These are phyloP conservation scores for Populus trichocarpa DNA, from an alignment of 441 rosid genomes.

Conservation along the genomic window DNA sequence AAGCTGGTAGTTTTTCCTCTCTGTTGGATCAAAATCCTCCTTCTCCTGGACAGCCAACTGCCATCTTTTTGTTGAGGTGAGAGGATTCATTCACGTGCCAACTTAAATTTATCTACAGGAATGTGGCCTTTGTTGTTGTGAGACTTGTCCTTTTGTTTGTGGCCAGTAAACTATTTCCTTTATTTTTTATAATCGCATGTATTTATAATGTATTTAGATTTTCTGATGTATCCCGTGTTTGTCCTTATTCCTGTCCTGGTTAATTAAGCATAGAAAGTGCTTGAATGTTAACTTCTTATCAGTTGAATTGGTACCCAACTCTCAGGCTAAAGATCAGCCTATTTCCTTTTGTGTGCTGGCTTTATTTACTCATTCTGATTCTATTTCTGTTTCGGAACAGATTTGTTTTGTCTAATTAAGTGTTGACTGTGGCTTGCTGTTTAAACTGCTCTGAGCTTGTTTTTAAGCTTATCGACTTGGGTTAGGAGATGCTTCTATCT, in stretches of 20 bases:
- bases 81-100: background rate
- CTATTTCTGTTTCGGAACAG: background rate
- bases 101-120: background rate
- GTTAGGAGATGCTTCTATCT: background rate
- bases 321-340: background rate
- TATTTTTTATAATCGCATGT: too few species aligned
- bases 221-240: too few species aligned
- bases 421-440: background rate
- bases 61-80: constrained; percentile 62
- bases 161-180: too few species aligned
- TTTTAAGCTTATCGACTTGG: background rate
- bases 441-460: background rate
- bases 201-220: too few species aligned
- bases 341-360: background rate
- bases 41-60: constrained; percentile 78
- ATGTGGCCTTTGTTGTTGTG: background rate
- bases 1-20: constrained; percentile 54
- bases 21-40: constrained; percentile 69
- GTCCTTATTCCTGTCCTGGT: too few species aligned
- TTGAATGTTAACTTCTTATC: too few species aligned
- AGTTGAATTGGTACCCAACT: background rate
- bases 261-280: too few species aligned
- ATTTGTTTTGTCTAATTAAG: background rate
- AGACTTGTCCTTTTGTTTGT: background rate
- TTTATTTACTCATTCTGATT: background rate